phyloP scores from a whole-genome alignment of 176 grass and related monocot genomes.

The Aegilops umbellulata region DNA sequence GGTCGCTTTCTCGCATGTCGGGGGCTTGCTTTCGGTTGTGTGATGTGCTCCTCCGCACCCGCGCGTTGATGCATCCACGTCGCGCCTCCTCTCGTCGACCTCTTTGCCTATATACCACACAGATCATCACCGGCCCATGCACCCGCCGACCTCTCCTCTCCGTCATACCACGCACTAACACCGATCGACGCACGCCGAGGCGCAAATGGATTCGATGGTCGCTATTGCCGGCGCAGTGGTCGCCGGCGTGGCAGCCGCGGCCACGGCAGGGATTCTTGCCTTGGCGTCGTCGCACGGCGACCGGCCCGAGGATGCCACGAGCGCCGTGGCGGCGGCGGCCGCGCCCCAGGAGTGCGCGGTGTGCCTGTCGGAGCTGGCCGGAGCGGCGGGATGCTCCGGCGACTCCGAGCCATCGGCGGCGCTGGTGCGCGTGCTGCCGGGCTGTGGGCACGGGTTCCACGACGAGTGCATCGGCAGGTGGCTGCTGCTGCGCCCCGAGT shows the following conservation, averaged over 20 bases:
- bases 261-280: constrained; percentile 15
- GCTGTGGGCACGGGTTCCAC: constrained; percentile 49
- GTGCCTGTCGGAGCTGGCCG: constrained; percentile 38
- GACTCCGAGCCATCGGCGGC: not conserved
- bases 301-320: not conserved
- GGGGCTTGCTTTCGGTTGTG: constrained; percentile 16
- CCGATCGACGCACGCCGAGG: not conserved
- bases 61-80: constrained; percentile 37
- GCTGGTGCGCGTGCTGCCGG: constrained; percentile 16
- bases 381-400: not conserved
- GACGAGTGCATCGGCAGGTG: constrained; percentile 43
- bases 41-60: constrained; percentile 43
- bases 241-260: not conserved
- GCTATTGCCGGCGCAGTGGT: not conserved
- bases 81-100: not conserved
- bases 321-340: not conserved
- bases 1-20: constrained; percentile 35
- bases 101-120: constrained; percentile 17
- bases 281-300: not conserved
- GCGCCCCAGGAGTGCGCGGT: constrained; percentile 29
- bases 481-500: constrained; percentile 42
- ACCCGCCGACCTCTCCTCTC: not conserved
- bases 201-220: not conserved
- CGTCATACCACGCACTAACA: not conserved
- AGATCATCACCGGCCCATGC: not conserved